A percentile compares a stretch with the other conserved stretches of the same genome.
phyloP scores from a whole-genome alignment of 116 monocot genomes.

The Posidonia oceanica region DNA sequence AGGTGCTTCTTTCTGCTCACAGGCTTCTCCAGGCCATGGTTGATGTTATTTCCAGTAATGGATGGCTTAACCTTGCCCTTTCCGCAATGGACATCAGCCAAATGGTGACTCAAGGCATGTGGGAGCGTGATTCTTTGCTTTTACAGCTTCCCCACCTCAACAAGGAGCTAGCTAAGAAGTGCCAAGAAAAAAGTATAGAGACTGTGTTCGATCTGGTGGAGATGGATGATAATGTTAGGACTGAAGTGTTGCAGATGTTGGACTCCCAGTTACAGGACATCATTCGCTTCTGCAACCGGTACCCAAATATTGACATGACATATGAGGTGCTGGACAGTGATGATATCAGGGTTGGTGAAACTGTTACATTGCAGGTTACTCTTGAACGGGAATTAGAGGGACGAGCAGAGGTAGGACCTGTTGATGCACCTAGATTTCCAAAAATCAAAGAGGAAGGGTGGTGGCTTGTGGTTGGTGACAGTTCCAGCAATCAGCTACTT shows the following conservation, averaged over 20 bases:
- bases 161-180: slow-evolving; percentile 75
- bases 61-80: slow-evolving; percentile 72
- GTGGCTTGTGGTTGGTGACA: slow-evolving; percentile 95
- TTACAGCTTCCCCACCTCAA: slow-evolving; percentile 90
- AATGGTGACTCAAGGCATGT: slow-evolving; percentile 97
- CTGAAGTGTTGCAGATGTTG: slow-evolving; percentile 66
- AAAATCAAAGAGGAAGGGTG: slow-evolving; percentile 94
- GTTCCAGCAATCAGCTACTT: slow-evolving; percentile 59
- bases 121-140: slow-evolving; percentile 77
- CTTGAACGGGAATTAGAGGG: slow-evolving; percentile 83
- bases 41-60: slow-evolving; percentile 97
- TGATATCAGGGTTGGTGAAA: slow-evolving; percentile 47
- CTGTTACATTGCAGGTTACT: slow-evolving; percentile 65
- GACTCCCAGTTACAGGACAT: slow-evolving; percentile 79
- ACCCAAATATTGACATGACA: slow-evolving; percentile 83
- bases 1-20: slow-evolving; percentile 83
- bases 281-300: slow-evolving; percentile 80
- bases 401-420: slow-evolving; percentile 52
- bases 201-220: slow-evolving; percentile 78
- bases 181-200: slow-evolving; percentile 65
- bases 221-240: slow-evolving; percentile 77
- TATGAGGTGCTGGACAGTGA: slow-evolving; percentile 63
- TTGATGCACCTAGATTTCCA: slow-evolving; percentile 65
- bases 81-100: slow-evolving; percentile 86
- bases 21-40: slow-evolving; percentile 90